Evolutionary conservation across 345 rosid genomes (phyloP), one percentile per base, ranked within the genome.

Genomic region (Angophora floribunda): DNA sequence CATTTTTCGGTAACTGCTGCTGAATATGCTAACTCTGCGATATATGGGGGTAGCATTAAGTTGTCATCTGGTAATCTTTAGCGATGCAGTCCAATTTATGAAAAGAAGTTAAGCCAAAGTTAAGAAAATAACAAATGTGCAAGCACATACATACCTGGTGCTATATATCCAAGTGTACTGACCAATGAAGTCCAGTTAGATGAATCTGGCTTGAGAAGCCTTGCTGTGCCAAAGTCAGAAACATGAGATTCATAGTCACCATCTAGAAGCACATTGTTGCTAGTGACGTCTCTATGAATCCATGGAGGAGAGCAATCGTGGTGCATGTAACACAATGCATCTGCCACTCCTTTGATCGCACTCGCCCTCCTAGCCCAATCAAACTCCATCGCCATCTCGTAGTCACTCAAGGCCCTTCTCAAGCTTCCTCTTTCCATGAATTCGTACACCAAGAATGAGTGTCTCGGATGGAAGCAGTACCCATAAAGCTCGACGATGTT

Each of bases 61-160:
- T 36, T 17, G 26, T 36, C 45, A 75, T 36, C 49, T 5, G 12
- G 14, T 36, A 36, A 36, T 0, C 0, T 9, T 19, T 17, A 75
- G 79, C 22, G 30, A 0, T 8, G 3, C 12, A 67, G 4, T 16
- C 2, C 2, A 16, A 8, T 67, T 67, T 8, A 32, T 32, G 44
- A 7, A 16, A 30, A 30, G 2, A 6, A 7, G 13, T 4, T 7
- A 19, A 30, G 41, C 7, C 30, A 59, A 59, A 59, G 3, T 9
- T 59, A 59, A 36, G 4, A 36, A 36, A 36, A 36, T 7, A 65
- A 15, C 21, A 30, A 65, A 7, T 36, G 22, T 13, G 78, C 44
- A 67, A 30, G 78, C 22, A 3, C 1, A 30, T 63, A 88, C 44
- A 88, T 89, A 91, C 93, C 91, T 19, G 92, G 93, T 24, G 93